Evolutionary conservation across 2,329 filamentous ascomycete species (phyloP), one percentile per base, ranked within the genome.

Genomic region (Colletotrichum sp.): DNA sequence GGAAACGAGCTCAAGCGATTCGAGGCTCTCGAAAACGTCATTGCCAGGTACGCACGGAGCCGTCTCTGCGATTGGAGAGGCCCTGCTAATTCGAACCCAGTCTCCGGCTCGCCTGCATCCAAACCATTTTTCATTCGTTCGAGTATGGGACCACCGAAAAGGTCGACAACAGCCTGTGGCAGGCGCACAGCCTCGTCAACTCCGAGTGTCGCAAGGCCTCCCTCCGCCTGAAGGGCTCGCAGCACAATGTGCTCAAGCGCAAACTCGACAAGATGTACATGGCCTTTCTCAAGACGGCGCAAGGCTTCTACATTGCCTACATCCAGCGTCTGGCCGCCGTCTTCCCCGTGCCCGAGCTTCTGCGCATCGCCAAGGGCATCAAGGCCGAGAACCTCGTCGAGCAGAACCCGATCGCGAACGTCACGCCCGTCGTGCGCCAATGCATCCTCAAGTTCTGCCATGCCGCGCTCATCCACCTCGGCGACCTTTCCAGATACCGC

Each of bases 401-500:
- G 78, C 81, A 88, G 80, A 84, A 88, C 76, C 83, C 85, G 70
- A 82, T 87, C 76, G 83, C 87, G 78, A 83, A 87, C 78, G 84
- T 88, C 72, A 83, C 89, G 58, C 80, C 87, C 61, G 82, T 89
- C 15, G 84, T 95, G 66, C 89, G 89, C 75, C 83, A 86, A n/a
- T 86, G 89, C 77, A 90, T 97, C 72, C 87, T 95, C 55, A 86
- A 89, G 71, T 96, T 95, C 5, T 98, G 95, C 82, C 94, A 98
- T 85, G 91, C 93, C 71, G 95, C 94, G 6, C 88, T 98, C 71
- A 93, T 98, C 75, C 95, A 94, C 78, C 91, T 98, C 12, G 97
- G 97, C 39, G 97, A 99, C 83, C 89, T 99, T 64, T 95, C 95
- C 66, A 93, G 97, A 77, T 99, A 98, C 85, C 93, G 96, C 70